phyloP scores from a whole-genome alignment of 192 early-diverging fungal genomes.

The Coemansia sp. region DNA sequence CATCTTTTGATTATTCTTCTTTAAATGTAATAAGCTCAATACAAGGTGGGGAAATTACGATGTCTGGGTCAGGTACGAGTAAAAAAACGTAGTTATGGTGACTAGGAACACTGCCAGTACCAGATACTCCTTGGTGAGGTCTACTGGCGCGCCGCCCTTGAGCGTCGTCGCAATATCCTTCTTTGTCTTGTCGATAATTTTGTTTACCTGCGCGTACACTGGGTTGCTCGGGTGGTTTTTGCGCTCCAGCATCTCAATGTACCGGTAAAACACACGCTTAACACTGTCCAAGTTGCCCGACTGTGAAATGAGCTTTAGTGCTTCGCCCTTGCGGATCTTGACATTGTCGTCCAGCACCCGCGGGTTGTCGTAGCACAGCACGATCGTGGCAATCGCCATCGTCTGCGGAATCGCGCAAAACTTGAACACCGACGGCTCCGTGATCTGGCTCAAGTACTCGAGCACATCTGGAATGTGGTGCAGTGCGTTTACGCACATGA shows the following conservation, averaged over 20 bases:
- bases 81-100: slow-evolving; percentile 28
- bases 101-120: slow-evolving; percentile 31
- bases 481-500: slow-evolving; percentile 85
- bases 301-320: slow-evolving; percentile 68
- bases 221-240: slow-evolving; percentile 65
- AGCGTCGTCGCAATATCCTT: slow-evolving; percentile 40
- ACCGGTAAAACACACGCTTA: slow-evolving; percentile 65
- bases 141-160: slow-evolving; percentile 47
- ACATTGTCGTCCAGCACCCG: slow-evolving; percentile 74
- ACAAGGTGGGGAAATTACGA: neutral
- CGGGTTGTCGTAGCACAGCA: slow-evolving; percentile 83
- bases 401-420: slow-evolving; percentile 99
- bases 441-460: slow-evolving; percentile 77
- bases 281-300: slow-evolving; percentile 60
- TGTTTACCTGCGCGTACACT: slow-evolving; percentile 63
- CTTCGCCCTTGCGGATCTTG: slow-evolving; percentile 92
- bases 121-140: slow-evolving; percentile 48
- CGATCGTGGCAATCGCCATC: slow-evolving; percentile 95
- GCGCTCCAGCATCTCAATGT: slow-evolving; percentile 60
- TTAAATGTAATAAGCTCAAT: neutral
- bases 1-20: no score
- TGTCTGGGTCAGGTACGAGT: slow-evolving; percentile 20
- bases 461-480: slow-evolving; percentile 82
- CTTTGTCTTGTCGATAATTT: slow-evolving; percentile 55
- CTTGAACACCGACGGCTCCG: slow-evolving; percentile 80